Evolutionary conservation across 225 moss, liverwort and hornwort genomes (phyloP).

Genomic region (Pseudisothecium myosuroides): DNA sequence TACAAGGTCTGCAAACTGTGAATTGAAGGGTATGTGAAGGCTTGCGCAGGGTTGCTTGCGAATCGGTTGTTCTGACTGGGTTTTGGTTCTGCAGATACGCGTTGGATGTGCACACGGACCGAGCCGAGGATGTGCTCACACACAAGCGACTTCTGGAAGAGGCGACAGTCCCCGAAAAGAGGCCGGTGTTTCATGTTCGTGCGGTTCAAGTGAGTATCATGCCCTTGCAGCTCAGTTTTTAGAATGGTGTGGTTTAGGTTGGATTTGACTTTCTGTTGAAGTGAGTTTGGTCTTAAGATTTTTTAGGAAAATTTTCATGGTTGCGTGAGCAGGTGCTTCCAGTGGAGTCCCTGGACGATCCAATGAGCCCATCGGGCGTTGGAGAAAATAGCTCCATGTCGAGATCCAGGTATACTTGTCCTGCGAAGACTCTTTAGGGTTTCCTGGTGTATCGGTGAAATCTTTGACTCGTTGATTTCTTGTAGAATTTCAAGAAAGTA

Average conservation of each 20-base stretch:
- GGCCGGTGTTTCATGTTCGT: constrained; percentile 95
- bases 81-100: constrained; percentile 62
- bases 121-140: constrained; percentile 92
- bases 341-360: constrained; percentile 23
- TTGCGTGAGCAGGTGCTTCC: constrained; percentile 28
- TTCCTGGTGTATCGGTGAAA: neutral
- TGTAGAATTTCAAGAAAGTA: neutral
- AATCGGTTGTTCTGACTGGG: neutral
- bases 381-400: neutral
- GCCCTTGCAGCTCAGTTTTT: neutral
- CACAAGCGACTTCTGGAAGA: constrained; percentile 69
- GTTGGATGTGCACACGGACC: constrained; percentile 85
- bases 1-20: neutral
- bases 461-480: neutral
- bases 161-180: constrained; percentile 69
- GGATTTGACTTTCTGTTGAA: neutral
- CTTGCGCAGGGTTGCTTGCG: neutral
- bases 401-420: constrained; percentile 9
- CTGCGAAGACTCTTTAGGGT: neutral
- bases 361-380: constrained; percentile 1
- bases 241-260: neutral
- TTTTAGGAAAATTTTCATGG: neutral
- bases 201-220: constrained; percentile 72
- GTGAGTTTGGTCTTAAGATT: neutral
- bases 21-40: neutral